phyloP scores from a whole-genome alignment of 192 early-diverging fungal genomes.

The Podila verticillata region DNA sequence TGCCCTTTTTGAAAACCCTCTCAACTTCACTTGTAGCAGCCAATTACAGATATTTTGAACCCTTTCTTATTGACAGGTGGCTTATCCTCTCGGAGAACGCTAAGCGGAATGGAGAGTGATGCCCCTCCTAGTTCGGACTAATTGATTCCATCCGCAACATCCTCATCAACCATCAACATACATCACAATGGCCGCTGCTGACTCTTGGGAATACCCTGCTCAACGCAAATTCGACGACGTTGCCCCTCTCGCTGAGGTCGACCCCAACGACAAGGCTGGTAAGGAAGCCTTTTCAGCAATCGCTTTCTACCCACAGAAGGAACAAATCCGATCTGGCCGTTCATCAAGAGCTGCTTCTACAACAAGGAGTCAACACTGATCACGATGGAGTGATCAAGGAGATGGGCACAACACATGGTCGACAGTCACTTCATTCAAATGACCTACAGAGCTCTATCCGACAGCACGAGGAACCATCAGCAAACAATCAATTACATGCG shows the following conservation, averaged over 20 bases:
- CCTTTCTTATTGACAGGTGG: no score
- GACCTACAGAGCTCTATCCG: no score
- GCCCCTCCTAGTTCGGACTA: neutral
- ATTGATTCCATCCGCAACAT: neutral
- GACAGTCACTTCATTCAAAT: no score
- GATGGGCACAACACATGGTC: no score
- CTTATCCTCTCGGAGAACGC: neutral
- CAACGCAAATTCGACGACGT: slow-evolving; percentile 53
- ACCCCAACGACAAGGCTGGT: slow-evolving; percentile 52
- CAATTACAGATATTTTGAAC: no score
- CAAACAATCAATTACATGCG: no score
- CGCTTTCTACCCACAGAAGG: neutral
- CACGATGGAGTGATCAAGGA: no score
- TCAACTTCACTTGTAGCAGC: no score
- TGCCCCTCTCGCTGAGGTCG: slow-evolving; percentile 42
- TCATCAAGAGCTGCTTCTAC: no score
- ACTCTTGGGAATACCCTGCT: slow-evolving; percentile 51
- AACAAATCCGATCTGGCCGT: neutral
- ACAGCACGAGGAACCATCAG: no score
- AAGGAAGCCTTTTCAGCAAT: slow-evolving; percentile 9
- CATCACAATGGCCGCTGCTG: slow-evolving; percentile 37
- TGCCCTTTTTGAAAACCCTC: no score
- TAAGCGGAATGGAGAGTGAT: neutral
- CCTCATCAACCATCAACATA: neutral
- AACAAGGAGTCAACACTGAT: no score